Evolutionary conservation across 23 red algal species (phyloP).

Genomic region (Gracilaria caudata): DNA sequence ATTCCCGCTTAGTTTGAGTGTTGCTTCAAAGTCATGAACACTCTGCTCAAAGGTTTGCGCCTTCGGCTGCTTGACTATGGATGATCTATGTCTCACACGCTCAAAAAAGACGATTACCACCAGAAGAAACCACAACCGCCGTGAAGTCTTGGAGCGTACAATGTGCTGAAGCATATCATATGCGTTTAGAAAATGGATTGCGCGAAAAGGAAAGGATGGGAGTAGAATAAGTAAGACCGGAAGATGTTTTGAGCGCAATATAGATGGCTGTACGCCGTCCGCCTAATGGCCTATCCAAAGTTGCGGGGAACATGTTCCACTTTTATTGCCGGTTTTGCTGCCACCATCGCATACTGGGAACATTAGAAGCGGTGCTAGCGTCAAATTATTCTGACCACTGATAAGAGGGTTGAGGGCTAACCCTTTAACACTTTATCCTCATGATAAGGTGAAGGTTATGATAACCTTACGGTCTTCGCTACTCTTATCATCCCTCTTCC

Average conservation of each 20-base stretch:
- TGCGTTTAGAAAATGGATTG: background rate
- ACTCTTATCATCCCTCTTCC: background rate
- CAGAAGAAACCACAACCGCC: background rate
- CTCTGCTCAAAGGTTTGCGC: background rate
- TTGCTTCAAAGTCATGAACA: background rate
- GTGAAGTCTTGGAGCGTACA: background rate
- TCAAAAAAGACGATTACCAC: background rate
- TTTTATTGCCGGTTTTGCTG: no score
- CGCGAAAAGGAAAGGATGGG: background rate
- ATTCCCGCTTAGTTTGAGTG: background rate
- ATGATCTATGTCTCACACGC: background rate
- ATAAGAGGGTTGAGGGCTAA: no score
- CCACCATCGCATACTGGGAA: background rate
- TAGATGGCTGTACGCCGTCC: no score
- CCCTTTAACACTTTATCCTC: no score
- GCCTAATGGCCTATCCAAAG: background rate
- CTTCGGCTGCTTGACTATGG: background rate
- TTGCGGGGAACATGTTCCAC: background rate
- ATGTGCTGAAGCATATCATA: background rate
- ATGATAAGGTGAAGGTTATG: no score
- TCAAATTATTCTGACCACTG: slow-evolving; percentile 6
- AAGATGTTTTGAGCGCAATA: background rate
- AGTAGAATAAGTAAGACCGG: background rate
- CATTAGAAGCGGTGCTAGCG: background rate
- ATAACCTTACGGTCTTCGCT: no score